Base-by-base conservation (phyloP, 305 asterid genomes). In the Salvia sclarea region DNA sequence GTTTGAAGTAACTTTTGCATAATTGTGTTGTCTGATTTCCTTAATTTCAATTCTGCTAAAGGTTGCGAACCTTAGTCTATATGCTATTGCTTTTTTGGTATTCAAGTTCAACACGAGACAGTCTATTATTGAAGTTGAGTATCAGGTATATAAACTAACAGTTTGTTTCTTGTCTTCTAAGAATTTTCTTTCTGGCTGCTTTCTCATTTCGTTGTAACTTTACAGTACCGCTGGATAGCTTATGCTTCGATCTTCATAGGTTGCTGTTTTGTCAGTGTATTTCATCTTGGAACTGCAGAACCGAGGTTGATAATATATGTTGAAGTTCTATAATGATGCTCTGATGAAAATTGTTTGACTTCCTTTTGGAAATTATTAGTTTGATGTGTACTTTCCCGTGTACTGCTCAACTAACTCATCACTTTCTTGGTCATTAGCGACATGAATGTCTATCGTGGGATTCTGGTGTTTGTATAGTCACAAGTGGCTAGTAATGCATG, bases 211-310 rank as follows among this genome's bases (percentile, higher is more conserved):
- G 8, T 4, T 76, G 54, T 57, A 49, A 22, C 14, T 24, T 78
- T 66, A 61, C 90, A 92, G 96, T 92, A 89, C 67, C 88, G 88
- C 33, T 92, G 96, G 97, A 85, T 92, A 53, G 96, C 98, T 18
- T 88, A 82, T 75, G 57, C 79, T 21, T 90, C 96, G 61, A 90
- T 92, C 75, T 81, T 85, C 70, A 63, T 89, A 13, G 96, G 98
- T 56, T 82, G 95, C 74, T 89, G 86, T 79, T 92, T 92, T 8
- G 96, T 88, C 52, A 77, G 73, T 13, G 35, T 85, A 59, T 92
- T 92, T 74, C 81, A 80, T 60, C 75, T 92, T 16, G 95, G 98
- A 74, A 92, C 92, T 7, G 81, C 77, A 66, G 98, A 92, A 80
- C 97, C 98, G 68, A 89, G 96, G 97, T 86, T 33, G 61, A 86